These are phyloP conservation scores for Cladophialophora exuberans DNA, from an alignment of 2,329 filamentous ascomycete genomes.

Conservation along the genomic window DNA sequence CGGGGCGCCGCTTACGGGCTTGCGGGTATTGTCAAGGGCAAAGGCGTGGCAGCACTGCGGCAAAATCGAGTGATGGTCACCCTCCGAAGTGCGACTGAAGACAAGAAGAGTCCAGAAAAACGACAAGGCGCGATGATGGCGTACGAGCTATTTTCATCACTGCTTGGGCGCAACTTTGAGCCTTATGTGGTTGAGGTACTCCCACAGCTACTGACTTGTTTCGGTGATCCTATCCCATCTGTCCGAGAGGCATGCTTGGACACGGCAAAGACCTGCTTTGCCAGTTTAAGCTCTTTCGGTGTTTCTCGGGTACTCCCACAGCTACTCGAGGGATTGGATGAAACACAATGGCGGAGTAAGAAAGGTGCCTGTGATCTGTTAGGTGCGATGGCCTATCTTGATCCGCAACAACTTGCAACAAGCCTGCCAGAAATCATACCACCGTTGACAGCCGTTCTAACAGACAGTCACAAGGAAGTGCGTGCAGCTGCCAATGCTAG, in stretches of 20 bases:
- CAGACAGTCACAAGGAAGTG: conserved; percentile 98
- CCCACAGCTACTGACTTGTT: conserved; percentile 83
- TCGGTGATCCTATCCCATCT: conserved; percentile 84
- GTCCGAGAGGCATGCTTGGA: conserved; percentile 92
- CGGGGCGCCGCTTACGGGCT: conserved; percentile 94
- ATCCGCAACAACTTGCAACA: conserved; percentile 88
- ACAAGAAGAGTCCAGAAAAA: conserved; percentile 89
- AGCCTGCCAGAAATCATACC: conserved; percentile 97
- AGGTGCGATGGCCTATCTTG: conserved; percentile 97
- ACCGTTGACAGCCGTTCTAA: conserved; percentile 87
- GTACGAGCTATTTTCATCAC: conserved; percentile 84
- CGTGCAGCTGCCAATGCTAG: conserved; percentile 89
- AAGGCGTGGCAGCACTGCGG: conserved; percentile 77
- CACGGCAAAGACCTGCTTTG: conserved; percentile 91
- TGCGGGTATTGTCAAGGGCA: conserved; percentile 85
- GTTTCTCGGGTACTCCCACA: conserved; percentile 94
- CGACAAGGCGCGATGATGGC: conserved; percentile 86
- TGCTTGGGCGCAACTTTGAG: conserved; percentile 88
- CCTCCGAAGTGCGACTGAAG: conserved; percentile 81
- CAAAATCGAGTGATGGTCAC: conserved; percentile 85
- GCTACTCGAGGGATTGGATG: conserved; percentile 86
- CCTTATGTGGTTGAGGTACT: conserved; percentile 96
- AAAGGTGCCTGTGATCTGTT: conserved; percentile 96
- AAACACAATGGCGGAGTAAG: conserved; percentile 97
- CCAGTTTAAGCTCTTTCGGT: conserved; percentile 89